Evolutionary conservation across 768 basidiomycete genomes (phyloP).

Genomic region (Naematelia aurantialba): DNA sequence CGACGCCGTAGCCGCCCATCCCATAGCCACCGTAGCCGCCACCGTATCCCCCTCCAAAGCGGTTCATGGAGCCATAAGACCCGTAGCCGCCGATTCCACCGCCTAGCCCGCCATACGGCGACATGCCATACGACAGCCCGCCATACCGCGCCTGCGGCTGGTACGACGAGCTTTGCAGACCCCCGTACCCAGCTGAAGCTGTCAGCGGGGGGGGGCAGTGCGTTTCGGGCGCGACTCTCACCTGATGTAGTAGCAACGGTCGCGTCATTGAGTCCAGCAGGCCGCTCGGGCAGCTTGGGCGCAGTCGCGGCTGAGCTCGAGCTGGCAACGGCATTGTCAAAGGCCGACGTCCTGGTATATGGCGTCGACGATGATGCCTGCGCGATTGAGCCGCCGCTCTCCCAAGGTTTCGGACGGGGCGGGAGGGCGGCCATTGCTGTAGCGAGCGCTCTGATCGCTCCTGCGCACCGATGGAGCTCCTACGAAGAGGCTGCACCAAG

Average conservation of each 20-base stretch:
- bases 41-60: constrained; percentile 26
- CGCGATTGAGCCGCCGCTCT: constrained; percentile 14
- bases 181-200: background rate
- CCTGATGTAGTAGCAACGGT: background rate
- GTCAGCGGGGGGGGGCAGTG: background rate
- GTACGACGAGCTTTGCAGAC: constrained; percentile 8
- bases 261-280: constrained; percentile 17
- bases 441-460: background rate
- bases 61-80: constrained; percentile 23
- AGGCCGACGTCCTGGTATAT: constrained; percentile 19
- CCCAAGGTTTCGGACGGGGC: constrained; percentile 38
- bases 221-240: background rate
- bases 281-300: constrained; percentile 36
- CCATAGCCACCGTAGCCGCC: constrained; percentile 34
- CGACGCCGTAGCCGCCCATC: constrained; percentile 53
- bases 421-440: constrained; percentile 27
- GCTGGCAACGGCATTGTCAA: constrained; percentile 32
- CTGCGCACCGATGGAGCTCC: too few relatives aligned
- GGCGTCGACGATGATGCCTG: constrained; percentile 6
- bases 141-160: constrained; percentile 10
- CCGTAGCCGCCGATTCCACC: constrained; percentile 33
- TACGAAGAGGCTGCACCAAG: too few relatives aligned
- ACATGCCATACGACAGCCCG: constrained; percentile 21
- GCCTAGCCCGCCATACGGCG: constrained; percentile 18
- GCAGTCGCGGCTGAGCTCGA: constrained; percentile 12